Percentiles rank a stretch among this genome's conserved stretches.
Conservation (phyloP, 2,329 filamentous ascomycete species). For the Sclerotiophoma versabilis region DNA sequence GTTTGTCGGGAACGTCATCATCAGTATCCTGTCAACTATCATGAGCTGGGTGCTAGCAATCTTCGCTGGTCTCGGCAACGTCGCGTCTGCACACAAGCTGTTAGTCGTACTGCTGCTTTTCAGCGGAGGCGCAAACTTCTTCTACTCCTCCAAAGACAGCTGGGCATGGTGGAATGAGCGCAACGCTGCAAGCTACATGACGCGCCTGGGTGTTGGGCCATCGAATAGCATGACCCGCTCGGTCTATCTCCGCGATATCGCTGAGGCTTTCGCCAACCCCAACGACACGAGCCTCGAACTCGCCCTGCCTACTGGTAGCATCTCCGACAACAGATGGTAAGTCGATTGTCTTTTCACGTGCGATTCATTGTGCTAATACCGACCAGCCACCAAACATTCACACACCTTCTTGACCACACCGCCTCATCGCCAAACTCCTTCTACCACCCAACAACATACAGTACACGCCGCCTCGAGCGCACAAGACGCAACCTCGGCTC, state of each 20-base stretch:
- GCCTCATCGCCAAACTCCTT: constrained; percentile 15
- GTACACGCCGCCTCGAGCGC: constrained; percentile 68
- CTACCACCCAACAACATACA: constrained; percentile 36
- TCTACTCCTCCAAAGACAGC: constrained; percentile 76
- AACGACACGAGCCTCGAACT: constrained; percentile 41
- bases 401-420: constrained; percentile 42
- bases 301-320: constrained; percentile 22
- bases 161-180: constrained; percentile 87
- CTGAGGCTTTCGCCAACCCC: constrained; percentile 62
- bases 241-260: constrained; percentile 82
- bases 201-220: constrained; percentile 77
- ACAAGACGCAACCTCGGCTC: constrained; percentile 83
- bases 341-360: not conserved
- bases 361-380: constrained; percentile 7
- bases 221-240: constrained; percentile 83
- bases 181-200: constrained; percentile 81
- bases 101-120: constrained; percentile 72
- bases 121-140: constrained; percentile 75
- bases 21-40: constrained; percentile 76
- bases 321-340: constrained; percentile 41
- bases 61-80: constrained; percentile 70
- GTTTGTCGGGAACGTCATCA: constrained; percentile 72
- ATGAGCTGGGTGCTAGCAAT: constrained; percentile 78
- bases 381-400: constrained; percentile 47
- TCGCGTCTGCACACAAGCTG: constrained; percentile 75